Evolutionary conservation across 2,329 filamentous ascomycete species (phyloP).

Genomic region (Emmonsiellopsis sp.): DNA sequence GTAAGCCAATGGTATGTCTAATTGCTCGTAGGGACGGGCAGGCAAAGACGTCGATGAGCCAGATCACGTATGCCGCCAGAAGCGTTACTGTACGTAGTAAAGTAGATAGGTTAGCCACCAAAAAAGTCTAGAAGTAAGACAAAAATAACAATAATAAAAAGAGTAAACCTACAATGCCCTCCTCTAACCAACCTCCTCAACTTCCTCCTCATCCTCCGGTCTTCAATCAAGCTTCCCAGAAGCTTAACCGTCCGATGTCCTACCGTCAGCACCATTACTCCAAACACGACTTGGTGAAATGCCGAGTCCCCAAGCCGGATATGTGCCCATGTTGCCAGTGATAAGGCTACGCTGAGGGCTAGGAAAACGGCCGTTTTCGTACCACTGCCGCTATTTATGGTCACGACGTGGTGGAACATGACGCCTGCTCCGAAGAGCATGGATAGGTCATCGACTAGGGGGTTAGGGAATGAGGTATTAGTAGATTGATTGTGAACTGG

Average conservation of each 20-base stretch:
- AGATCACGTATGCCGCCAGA: constrained; percentile 8
- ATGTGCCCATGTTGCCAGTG: constrained; percentile 7
- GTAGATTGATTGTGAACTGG: not conserved
- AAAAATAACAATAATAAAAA: not conserved
- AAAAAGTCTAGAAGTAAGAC: not conserved
- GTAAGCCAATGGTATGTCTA: constrained; percentile 12
- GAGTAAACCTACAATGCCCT: constrained; percentile 2
- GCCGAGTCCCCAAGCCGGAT: constrained; percentile 7
- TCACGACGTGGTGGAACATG: constrained; percentile 11
- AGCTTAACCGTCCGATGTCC: constrained; percentile 6
- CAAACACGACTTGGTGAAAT: constrained; percentile 9
- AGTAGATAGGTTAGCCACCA: not conserved
- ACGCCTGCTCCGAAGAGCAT: constrained; percentile 8
- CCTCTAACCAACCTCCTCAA: constrained; percentile 1
- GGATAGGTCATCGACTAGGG: constrained; percentile 9
- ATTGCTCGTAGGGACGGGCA: constrained; percentile 13
- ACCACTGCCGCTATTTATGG: constrained; percentile 3
- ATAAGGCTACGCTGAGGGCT: constrained; percentile 1
- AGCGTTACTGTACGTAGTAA: constrained; percentile 4
- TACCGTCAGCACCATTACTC: constrained; percentile 7
- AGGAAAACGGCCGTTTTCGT: constrained; percentile 3
- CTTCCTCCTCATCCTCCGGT: constrained; percentile 4
- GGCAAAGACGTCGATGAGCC: constrained; percentile 17
- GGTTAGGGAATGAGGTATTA: not conserved
- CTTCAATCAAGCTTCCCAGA: constrained; percentile 2